phyloP scores from a whole-genome alignment of 2,329 filamentous ascomycete species.

The Knufia petricola region DNA sequence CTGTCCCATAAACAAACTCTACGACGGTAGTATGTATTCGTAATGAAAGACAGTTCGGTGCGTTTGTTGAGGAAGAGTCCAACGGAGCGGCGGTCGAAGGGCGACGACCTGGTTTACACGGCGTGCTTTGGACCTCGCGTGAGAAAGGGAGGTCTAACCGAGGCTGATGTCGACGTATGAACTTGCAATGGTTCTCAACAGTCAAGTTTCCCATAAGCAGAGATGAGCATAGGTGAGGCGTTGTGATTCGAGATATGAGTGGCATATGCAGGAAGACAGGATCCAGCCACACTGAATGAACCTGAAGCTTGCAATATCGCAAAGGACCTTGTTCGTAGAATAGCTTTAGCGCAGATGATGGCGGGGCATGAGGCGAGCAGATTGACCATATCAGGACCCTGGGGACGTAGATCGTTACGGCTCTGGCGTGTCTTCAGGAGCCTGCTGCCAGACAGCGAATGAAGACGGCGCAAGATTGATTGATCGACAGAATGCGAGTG shows the following conservation, averaged over 20 bases:
- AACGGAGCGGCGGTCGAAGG: no score
- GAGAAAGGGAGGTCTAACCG: no score
- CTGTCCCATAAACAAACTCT: background rate
- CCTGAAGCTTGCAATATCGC: background rate
- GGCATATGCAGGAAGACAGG: no score
- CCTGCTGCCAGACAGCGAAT: background rate
- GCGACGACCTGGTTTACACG: no score
- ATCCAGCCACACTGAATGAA: no score
- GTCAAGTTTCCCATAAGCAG: no score
- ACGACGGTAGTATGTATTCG: background rate
- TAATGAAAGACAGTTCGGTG: no score
- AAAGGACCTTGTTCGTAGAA: background rate
- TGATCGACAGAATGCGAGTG: background rate
- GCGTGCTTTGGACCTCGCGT: no score
- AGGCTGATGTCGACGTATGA: no score
- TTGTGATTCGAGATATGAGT: no score
- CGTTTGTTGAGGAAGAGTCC: no score
- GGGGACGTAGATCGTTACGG: background rate
- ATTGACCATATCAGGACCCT: background rate
- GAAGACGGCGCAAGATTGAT: background rate
- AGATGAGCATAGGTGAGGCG: background rate
- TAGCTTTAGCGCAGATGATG: background rate
- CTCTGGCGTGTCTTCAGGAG: background rate
- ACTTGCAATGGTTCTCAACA: no score
- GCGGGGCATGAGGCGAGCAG: conserved; percentile 1